Percentiles rank a stretch among this genome's conserved stretches.
Evolutionary conservation across 2,329 filamentous ascomycete genomes (phyloP).

Genomic region (Zymoseptoria pseudotritici): DNA sequence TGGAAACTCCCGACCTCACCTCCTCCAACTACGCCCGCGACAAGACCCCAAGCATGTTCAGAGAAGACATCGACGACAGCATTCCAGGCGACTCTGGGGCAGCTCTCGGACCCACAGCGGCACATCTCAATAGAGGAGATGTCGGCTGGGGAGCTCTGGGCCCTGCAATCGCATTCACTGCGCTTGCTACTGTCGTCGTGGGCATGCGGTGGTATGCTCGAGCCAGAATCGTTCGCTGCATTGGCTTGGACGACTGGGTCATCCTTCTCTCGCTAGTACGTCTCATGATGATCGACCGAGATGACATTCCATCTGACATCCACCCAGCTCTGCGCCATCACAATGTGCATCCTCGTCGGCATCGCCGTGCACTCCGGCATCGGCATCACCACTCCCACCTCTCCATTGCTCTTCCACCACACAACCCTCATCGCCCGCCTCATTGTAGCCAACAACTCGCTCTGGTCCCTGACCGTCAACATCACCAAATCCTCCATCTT

Average conservation of each 20-base stretch:
- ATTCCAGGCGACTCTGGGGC: not conserved
- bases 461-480: conserved; percentile 29
- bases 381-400: conserved; percentile 2
- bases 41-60: not conserved
- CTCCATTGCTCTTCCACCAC: not conserved
- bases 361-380: conserved; percentile 19
- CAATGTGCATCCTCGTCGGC: conserved; percentile 24
- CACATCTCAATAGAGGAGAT: conserved; percentile 17
- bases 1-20: not conserved
- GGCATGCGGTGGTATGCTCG: conserved; percentile 30
- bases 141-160: conserved; percentile 27
- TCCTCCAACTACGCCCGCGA: not conserved
- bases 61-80: not conserved
- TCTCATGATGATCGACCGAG: not conserved
- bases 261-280: conserved; percentile 31
- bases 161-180: conserved; percentile 26
- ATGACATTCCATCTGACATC: not conserved
- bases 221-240: conserved; percentile 23
- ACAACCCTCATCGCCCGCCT: conserved; percentile 21
- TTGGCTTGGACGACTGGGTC: conserved; percentile 32
- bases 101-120: conserved; percentile 7
- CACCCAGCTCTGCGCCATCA: conserved; percentile 22
- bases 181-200: conserved; percentile 28
- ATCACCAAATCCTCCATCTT: conserved; percentile 43
- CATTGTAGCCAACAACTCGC: conserved; percentile 27